Evolutionary conservation across 371 early-diverging fungal genomes (phyloP), one percentile per base, ranked within the genome.

Genomic region (Fennellomyces sp.): DNA sequence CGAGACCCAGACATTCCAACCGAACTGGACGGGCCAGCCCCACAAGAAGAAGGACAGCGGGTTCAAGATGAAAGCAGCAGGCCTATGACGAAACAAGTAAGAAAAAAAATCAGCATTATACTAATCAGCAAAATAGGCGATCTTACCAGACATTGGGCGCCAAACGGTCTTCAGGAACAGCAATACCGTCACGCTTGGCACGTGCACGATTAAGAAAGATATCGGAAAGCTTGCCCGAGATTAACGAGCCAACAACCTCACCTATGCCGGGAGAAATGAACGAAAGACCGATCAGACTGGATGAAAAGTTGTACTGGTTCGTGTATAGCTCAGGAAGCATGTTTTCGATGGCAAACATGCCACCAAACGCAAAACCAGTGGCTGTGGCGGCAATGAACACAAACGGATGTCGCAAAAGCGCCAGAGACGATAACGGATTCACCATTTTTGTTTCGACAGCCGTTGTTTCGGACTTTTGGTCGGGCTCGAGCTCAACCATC

Each of bases 341-440:
- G 25, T 75, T 81, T 54, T 77, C 78, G 31, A 81, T 72, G 2
- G 78, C 75, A 68, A 77, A 81, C 45, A 81, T 81, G 53, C 74
- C 70, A 31, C 80, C 85, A 66, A 88, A 88, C 5, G 81, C 73
- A 42, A 84, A 72, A 21, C 84, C 84, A 8, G 82, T 80, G 25
- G 83, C 80, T 36, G 83, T 72, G 3, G 83, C 76, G 21, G 70
- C 63, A 3, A 88, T 54, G 12, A 83, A 45, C 6, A 88, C 82
- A 51, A 81, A 77, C 7, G 86, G 82, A 57, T 85, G 78, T 27
- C 72, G 70, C 45, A 88, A 63, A 21, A 86, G 63, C 5, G 68
- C 68, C 21, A 77, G 54, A 10, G 78, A 63, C 8, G 78, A 57
- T 1, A 77, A 52, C 3, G 76, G 74, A 42, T 79, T 79, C 47